These are phyloP conservation scores for Cucumis sativus DNA, from an alignment of 306 rosid species.

Conservation along the genomic window Cucumber_9930_V3 NC_026655.2:17222001-17222500, in stretches of 20 bases:
- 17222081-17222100: constrained; percentile 80
- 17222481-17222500: too few relatives aligned
- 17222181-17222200: not conserved
- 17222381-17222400: too few relatives aligned
- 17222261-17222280: not conserved
- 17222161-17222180: constrained; percentile 53
- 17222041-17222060: constrained; percentile 87
- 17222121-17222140: constrained; percentile 87
- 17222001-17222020: constrained; percentile 99
- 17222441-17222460: too few relatives aligned
- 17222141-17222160: constrained; percentile 87
- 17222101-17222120: constrained; percentile 89
- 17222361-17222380: too few relatives aligned
- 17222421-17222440: too few relatives aligned
- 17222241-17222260: not conserved
- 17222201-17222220: not conserved
- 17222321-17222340: not conserved
- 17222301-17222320: not conserved
- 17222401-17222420: too few relatives aligned
- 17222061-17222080: constrained; percentile 90
- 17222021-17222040: constrained; percentile 82
- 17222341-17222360: too few relatives aligned
- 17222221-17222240: not conserved
- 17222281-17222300: not conserved
- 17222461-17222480: too few relatives aligned